Conservation (phyloP, 1,284 basidiomycete genomes). For the Cerrena zonata region DNA sequence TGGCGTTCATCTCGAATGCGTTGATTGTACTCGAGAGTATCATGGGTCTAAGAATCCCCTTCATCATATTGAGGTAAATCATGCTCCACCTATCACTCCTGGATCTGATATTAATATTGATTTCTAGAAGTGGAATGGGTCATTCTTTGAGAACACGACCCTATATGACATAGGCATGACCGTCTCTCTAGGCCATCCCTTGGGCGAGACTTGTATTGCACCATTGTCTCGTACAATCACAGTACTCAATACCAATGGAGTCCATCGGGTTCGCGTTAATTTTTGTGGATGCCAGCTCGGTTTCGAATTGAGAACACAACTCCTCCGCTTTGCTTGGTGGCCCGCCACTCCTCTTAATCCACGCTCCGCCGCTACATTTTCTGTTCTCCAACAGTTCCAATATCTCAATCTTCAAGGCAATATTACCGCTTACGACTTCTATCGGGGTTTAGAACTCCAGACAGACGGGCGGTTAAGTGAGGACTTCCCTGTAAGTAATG, state of each 20-base stretch:
- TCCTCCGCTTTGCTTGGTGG: slow-evolving; percentile 4
- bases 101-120: neutral
- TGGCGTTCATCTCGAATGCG: neutral
- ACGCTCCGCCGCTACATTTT: slow-evolving; percentile 6
- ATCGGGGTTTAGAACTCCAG: slow-evolving; percentile 2
- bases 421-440: slow-evolving; percentile 11
- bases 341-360: too few relatives aligned
- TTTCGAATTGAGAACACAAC: neutral
- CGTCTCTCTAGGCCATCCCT: slow-evolving; percentile 9
- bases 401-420: slow-evolving; percentile 10
- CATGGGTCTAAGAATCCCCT: neutral
- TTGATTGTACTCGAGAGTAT: neutral
- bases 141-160: neutral
- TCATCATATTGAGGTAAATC: neutral
- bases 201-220: neutral
- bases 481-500: neutral
- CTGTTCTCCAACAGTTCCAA: slow-evolving; percentile 7
- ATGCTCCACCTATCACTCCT: neutral
- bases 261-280: slow-evolving; percentile 8
- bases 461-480: slow-evolving; percentile 9
- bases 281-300: neutral
- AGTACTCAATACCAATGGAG: slow-evolving; percentile 9
- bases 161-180: slow-evolving; percentile 2
- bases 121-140: slow-evolving; percentile 6
- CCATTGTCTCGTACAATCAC: neutral